A percentile compares a stretch with the other conserved stretches of the same genome.
phyloP scores from a whole-genome alignment of 192 early-diverging fungal genomes.

The Coemansia sp. region DNA sequence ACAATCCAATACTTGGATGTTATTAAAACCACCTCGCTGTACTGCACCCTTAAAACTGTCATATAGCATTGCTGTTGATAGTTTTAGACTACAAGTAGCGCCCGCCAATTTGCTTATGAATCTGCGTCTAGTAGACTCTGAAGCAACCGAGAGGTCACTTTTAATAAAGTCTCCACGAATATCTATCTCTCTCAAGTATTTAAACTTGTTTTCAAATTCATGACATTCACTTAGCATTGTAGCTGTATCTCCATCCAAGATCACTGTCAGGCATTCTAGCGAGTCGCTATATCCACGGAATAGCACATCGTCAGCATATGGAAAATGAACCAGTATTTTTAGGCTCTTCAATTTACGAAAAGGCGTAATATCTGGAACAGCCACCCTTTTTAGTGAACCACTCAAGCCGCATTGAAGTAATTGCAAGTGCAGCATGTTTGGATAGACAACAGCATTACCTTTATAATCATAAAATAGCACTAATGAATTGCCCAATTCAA shows the following conservation, averaged over 20 bases:
- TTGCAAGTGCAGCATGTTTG: conserved; percentile 5
- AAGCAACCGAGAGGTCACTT: too few species aligned
- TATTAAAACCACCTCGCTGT: too few species aligned
- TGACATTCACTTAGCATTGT: background rate
- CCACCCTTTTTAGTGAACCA: background rate
- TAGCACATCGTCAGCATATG: conserved; percentile 13
- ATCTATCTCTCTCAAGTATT: background rate
- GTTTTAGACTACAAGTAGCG: too few species aligned
- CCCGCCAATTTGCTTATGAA: too few species aligned
- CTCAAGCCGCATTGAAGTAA: background rate
- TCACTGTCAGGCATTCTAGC: background rate
- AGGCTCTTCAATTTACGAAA: conserved; percentile 2
- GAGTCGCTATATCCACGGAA: conserved; percentile 7
- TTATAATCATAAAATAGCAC: background rate
- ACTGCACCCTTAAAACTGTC: too few species aligned
- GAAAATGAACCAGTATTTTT: background rate
- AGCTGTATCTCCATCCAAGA: background rate
- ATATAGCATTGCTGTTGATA: too few species aligned
- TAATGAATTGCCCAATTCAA: background rate
- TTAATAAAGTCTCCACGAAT: too few species aligned
- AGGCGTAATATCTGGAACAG: background rate
- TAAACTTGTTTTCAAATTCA: background rate
- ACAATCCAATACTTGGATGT: too few species aligned
- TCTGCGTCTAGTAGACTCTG: too few species aligned
- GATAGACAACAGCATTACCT: background rate